Conservation (phyloP, 768 basidiomycete genomes). For the Termitomyces sp. region DNA sequence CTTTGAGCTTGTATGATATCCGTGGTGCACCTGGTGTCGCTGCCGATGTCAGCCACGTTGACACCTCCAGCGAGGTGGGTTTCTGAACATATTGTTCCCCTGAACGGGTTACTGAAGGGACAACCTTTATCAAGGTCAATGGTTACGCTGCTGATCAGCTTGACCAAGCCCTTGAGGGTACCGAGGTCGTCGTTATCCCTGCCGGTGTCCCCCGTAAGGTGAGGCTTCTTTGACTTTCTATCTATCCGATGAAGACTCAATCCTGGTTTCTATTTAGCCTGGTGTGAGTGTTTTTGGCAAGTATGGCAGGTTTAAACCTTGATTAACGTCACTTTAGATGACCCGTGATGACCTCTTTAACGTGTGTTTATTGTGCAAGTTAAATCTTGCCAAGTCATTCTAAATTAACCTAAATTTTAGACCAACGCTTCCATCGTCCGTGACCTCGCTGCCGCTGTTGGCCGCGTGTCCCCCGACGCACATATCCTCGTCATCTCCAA, state of each 20-base stretch:
- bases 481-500: conserved; percentile 96
- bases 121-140: conserved; percentile 44
- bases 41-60: conserved; percentile 94
- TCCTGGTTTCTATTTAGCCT: conserved; percentile 41
- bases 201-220: conserved; percentile 99
- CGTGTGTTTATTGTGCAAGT: conserved; percentile 37
- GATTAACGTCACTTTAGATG: conserved; percentile 51
- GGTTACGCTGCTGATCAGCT: conserved; percentile 85
- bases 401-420: conserved; percentile 29
- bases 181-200: conserved; percentile 92
- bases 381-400: background rate
- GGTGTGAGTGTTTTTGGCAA: conserved; percentile 54
- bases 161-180: conserved; percentile 84
- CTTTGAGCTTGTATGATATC: conserved; percentile 89
- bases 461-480: conserved; percentile 84
- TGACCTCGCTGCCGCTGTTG: conserved; percentile 87
- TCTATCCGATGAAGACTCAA: conserved; percentile 17
- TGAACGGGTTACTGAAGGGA: background rate
- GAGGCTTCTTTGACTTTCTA: conserved; percentile 16
- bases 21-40: conserved; percentile 96
- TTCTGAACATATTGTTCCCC: conserved; percentile 12
- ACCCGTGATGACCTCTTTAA: conserved; percentile 97
- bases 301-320: conserved; percentile 15
- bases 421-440: conserved; percentile 98
- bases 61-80: conserved; percentile 73